phyloP scores from a whole-genome alignment of 148 eudicot species.

The Heliamphora exappendiculata region DNA sequence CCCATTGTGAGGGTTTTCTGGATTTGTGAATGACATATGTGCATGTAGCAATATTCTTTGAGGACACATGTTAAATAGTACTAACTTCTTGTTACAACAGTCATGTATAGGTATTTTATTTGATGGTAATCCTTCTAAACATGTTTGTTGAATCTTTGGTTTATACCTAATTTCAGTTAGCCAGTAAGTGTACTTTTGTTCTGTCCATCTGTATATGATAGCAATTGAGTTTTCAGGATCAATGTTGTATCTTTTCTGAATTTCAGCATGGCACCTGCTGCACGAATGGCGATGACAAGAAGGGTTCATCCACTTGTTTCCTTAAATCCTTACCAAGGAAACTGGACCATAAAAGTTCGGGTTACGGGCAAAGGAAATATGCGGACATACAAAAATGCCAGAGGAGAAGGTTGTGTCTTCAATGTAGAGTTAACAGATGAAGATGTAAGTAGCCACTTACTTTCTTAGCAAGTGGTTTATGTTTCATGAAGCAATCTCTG shows the following conservation, averaged over 20 bases:
- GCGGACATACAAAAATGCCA: constrained; percentile 70
- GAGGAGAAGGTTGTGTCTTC: constrained; percentile 94
- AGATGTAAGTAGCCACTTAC: constrained; percentile 52
- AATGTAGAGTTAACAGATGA: constrained; percentile 94
- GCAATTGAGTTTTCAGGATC: not conserved
- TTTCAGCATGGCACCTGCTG: constrained; percentile 81
- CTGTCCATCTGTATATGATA: not conserved
- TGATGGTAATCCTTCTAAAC: not conserved
- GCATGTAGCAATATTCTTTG: too few relatives aligned
- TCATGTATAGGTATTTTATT: not conserved
- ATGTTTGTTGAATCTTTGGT: not conserved
- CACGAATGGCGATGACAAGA: constrained; percentile 82
- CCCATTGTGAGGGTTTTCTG: too few relatives aligned
- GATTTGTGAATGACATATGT: too few relatives aligned
- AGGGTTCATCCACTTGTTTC: constrained; percentile 87
- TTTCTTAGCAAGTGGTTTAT: not conserved
- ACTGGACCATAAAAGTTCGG: constrained; percentile 92
- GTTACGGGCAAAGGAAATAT: constrained; percentile 73
- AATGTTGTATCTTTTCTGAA: constrained; percentile 8
- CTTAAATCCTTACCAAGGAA: constrained; percentile 91
- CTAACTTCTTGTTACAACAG: not conserved
- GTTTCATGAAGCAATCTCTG: not conserved
- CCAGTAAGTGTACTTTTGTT: not conserved
- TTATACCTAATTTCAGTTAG: not conserved
- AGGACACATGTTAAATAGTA: not conserved